Evolutionary conservation across 148 eudicot species (phyloP).

Genomic region (Dysphania ambrosioides): DNA sequence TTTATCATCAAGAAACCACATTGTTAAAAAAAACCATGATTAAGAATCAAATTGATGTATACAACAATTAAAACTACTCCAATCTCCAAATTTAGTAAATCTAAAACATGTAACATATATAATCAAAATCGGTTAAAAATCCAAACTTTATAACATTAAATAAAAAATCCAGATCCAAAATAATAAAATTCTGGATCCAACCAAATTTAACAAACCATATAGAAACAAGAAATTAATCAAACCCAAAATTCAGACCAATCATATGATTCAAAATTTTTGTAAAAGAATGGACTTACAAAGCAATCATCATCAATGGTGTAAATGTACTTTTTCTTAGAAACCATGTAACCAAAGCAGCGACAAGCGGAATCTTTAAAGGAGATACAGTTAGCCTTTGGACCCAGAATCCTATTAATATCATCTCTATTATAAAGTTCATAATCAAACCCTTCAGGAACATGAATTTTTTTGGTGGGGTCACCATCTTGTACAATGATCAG

Average conservation of each 20-base stretch:
- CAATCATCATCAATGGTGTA: constrained; percentile 74
- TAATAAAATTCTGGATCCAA: background rate
- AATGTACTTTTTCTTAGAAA: constrained; percentile 62
- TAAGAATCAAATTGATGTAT: too few relatives aligned
- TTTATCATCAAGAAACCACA: too few relatives aligned
- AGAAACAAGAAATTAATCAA: background rate
- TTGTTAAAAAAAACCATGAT: background rate
- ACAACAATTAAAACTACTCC: background rate
- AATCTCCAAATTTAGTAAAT: background rate
- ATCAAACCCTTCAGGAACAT: constrained; percentile 53
- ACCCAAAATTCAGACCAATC: constrained; percentile 4
- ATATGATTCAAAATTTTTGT: background rate
- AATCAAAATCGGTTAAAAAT: too few relatives aligned
- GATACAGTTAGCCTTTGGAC: constrained; percentile 59
- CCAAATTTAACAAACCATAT: constrained; percentile 15
- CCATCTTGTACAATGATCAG: constrained; percentile 66
- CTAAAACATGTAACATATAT: background rate
- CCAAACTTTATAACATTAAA: background rate
- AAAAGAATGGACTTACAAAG: constrained; percentile 40
- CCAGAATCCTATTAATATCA: constrained; percentile 52
- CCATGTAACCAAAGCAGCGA: constrained; percentile 60
- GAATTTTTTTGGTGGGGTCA: constrained; percentile 51
- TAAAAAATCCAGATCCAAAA: constrained; percentile 10
- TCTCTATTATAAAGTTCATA: constrained; percentile 58
- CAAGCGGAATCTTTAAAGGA: constrained; percentile 74